phyloP scores from a whole-genome alignment of 345 rosid species.

The Eucalyptus cloeziana region DNA sequence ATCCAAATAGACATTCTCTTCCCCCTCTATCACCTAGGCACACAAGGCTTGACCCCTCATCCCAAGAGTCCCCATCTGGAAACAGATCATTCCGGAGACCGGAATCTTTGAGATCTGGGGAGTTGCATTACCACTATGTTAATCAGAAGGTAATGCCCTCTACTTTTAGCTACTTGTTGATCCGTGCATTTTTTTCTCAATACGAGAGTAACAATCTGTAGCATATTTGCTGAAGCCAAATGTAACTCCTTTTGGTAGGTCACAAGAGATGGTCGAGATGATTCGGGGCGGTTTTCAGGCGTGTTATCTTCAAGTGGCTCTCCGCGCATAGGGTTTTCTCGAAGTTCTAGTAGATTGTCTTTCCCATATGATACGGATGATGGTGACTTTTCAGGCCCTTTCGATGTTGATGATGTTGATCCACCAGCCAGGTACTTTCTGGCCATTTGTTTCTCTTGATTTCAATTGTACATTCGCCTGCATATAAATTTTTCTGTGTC shows the following conservation, averaged over 20 bases:
- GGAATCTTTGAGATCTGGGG: conserved; percentile 47
- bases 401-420: conserved; percentile 83
- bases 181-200: neutral
- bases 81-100: conserved; percentile 42
- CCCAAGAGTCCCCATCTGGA: conserved; percentile 73
- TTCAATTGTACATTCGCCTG: neutral
- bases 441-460: neutral
- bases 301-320: conserved; percentile 80
- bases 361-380: conserved; percentile 73
- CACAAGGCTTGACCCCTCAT: conserved; percentile 55
- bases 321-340: conserved; percentile 67
- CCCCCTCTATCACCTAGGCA: conserved; percentile 86
- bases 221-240: neutral
- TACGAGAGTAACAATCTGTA: neutral
- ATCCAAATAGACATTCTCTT: conserved; percentile 63
- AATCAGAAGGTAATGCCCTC: conserved; percentile 45
- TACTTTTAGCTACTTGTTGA: neutral
- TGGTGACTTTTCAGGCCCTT: conserved; percentile 80
- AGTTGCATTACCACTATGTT: conserved; percentile 51
- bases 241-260: conserved; percentile 22
- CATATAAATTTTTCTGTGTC: neutral
- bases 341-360: conserved; percentile 81
- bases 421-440: conserved; percentile 38
- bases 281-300: conserved; percentile 83
- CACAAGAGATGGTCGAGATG: conserved; percentile 57